Conservation (phyloP, 1,284 basidiomycete species). For the Microbotryum intermedium region DNA sequence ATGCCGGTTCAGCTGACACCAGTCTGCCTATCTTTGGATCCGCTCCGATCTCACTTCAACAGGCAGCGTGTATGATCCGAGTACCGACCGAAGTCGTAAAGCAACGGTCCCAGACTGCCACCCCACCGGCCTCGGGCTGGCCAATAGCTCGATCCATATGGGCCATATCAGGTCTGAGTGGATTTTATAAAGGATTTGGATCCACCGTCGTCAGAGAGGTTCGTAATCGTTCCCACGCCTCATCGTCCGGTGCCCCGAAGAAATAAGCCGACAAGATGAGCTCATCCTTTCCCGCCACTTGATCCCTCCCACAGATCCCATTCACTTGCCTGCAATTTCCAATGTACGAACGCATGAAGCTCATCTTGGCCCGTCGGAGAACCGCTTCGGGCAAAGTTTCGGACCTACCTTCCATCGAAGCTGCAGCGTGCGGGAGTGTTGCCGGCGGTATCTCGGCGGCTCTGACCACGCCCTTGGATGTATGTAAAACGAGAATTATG, state of each 20-base stretch:
- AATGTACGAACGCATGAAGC: slow-evolving; percentile 82
- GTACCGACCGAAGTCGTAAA: slow-evolving; percentile 94
- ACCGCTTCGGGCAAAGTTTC: slow-evolving; percentile 34
- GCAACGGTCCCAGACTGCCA: slow-evolving; percentile 66
- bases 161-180: slow-evolving; percentile 50
- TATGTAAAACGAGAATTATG: slow-evolving; percentile 97
- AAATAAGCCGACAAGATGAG: too few relatives aligned
- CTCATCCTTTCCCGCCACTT: background rate
- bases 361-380: slow-evolving; percentile 45
- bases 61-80: slow-evolving; percentile 84
- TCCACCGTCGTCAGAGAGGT: slow-evolving; percentile 71
- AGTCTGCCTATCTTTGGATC: background rate
- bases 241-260: too few relatives aligned
- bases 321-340: slow-evolving; percentile 98
- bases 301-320: slow-evolving; percentile 60
- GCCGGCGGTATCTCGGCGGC: slow-evolving; percentile 86
- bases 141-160: slow-evolving; percentile 44
- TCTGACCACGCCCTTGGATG: slow-evolving; percentile 88
- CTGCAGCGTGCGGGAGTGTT: slow-evolving; percentile 81
- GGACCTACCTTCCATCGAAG: slow-evolving; percentile 58
- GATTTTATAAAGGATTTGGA: slow-evolving; percentile 71
- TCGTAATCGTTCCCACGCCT: slow-evolving; percentile 32
- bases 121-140: slow-evolving; percentile 51
- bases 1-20: background rate
- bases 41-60: background rate